Percentiles rank a stretch among this genome's conserved stretches.
phyloP scores from a whole-genome alignment of 192 early-diverging fungal species.

The Dissophora ornata region DNA sequence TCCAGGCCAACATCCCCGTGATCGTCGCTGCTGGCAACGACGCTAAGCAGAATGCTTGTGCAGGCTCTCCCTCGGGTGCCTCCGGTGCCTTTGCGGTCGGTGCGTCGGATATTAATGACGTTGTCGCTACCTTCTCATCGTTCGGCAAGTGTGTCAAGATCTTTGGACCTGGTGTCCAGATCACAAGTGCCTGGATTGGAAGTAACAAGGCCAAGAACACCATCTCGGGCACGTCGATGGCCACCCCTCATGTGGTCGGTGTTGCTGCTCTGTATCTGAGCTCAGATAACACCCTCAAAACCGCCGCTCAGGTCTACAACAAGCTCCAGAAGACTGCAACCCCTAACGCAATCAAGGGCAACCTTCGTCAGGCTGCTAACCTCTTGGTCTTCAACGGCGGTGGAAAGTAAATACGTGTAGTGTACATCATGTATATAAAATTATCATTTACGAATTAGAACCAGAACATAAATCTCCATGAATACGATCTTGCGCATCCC shows the following conservation, averaged over 20 bases:
- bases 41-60: constrained; percentile 70
- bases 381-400: constrained; percentile 70
- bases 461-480: too few relatives aligned
- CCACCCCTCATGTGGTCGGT: constrained; percentile 91
- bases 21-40: constrained; percentile 84
- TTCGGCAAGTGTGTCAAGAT: constrained; percentile 94
- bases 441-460: too few relatives aligned
- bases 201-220: constrained; percentile 80
- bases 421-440: too few relatives aligned
- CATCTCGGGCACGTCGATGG: constrained; percentile 97
- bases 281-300: constrained; percentile 37
- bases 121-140: constrained; percentile 83
- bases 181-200: constrained; percentile 84
- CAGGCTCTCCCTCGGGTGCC: constrained; percentile 62
- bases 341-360: constrained; percentile 63
- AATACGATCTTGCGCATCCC: too few relatives aligned
- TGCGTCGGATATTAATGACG: constrained; percentile 81
- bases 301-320: constrained; percentile 68
- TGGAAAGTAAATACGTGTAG: constrained; percentile 24
- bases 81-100: constrained; percentile 84
- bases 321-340: constrained; percentile 64
- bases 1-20: constrained; percentile 71
- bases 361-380: constrained; percentile 63
- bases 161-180: constrained; percentile 91
- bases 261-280: constrained; percentile 80